phyloP scores from a whole-genome alignment of 345 rosid species.

The Eucalyptus camaldulensis region DNA sequence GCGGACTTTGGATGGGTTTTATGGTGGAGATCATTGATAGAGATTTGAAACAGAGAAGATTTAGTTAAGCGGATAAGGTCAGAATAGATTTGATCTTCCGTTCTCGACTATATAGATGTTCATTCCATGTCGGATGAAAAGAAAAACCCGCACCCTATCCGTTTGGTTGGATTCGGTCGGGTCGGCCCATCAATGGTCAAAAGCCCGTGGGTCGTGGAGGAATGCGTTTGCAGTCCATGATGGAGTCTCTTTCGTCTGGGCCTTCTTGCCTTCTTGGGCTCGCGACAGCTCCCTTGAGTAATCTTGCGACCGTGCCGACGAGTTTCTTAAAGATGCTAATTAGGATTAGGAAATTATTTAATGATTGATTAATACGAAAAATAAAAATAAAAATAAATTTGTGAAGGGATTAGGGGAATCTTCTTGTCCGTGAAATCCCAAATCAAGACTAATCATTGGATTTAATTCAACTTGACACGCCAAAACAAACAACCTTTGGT shows the following conservation, averaged over 20 bases:
- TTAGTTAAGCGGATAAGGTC: not conserved
- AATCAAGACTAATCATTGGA: no score
- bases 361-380: not conserved
- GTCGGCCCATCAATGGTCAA: not conserved
- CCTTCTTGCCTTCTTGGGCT: not conserved
- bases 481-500: no score
- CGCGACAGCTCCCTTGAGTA: not conserved
- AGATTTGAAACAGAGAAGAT: not conserved
- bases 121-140: not conserved
- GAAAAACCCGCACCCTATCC: not conserved
- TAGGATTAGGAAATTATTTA: not conserved
- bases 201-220: not conserved
- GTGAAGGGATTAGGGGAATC: no score
- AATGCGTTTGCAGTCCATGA: not conserved
- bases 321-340: not conserved
- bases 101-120: not conserved
- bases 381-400: not conserved
- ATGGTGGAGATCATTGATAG: not conserved
- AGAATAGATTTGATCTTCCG: not conserved
- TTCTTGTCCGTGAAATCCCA: no score
- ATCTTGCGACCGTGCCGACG: not conserved
- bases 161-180: not conserved
- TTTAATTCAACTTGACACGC: no score
- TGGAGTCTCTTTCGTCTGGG: not conserved
- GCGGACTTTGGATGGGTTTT: not conserved